Base-by-base conservation (phyloP, 164 flowering plant species). In the Umbilicus rupestris region DNA sequence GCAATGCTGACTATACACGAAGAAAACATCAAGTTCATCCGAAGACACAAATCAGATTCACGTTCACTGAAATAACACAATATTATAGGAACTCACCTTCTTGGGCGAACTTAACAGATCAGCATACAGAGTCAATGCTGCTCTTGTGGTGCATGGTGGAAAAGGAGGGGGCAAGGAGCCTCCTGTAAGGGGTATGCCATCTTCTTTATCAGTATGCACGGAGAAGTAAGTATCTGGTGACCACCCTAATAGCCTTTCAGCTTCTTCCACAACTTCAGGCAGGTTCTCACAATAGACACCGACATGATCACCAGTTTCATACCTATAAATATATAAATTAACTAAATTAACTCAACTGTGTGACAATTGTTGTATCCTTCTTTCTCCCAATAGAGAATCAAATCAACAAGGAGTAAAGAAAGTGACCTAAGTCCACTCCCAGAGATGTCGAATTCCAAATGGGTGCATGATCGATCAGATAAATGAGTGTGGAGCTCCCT, bases 271-370 rank as follows among this genome's bases (percentile, higher is more conserved):
- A 50, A 65, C 70, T 76, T 89, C 99, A 67, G 41, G 49, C 33
- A 74, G 60, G 75, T 95, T 95, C 60, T 89, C 94, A 77, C 87
- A 78, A 74, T 72, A 88, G 2, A 95, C 99, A 75, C 97, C 99
- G 73, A 95, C 97, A 76, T 95, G 99, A 70, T 95, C 99, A 41
- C 99, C 99, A 6, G 97, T 91, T 73, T 88, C 99, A 77, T 95
- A 95, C 64, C 99, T 95, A 78, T 28, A 55, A 12, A 55, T 55
- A 28, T 14, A 10, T 11, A 14, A 28, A 3, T 26, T 26, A 12
- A 16, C 16, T 11, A 14, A 28, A 3, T 26, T 26, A 12, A 16
- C 16, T 47, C 66, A 81, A 95, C 82, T 77, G 87, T 93, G 15
- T 77, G 31, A 92, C 74, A 12, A 85, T 84, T 59, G 95, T 85